phyloP scores from a whole-genome alignment of 768 basidiomycete species.

The Russula vinacea region DNA sequence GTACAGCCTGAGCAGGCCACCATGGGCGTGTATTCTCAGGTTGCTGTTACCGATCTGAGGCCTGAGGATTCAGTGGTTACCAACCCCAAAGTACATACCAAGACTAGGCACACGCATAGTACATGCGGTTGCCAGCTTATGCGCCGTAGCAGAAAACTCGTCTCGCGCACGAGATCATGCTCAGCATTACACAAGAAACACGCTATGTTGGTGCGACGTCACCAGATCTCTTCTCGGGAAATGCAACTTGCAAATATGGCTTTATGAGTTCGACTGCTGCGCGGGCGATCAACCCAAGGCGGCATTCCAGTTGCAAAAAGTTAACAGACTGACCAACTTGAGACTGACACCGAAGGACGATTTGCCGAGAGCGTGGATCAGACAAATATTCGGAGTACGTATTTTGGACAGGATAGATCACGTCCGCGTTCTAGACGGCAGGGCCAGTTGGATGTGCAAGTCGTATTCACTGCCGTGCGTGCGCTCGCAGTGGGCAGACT shows the following conservation, averaged over 20 bases:
- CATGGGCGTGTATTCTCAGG: not conserved
- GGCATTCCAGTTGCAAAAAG: not conserved
- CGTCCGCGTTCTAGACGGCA: not conserved
- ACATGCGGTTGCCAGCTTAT: slow-evolving; percentile 22
- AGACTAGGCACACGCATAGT: slow-evolving; percentile 13
- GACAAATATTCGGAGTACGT: slow-evolving; percentile 25
- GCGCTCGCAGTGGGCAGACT: not conserved
- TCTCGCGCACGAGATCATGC: not conserved
- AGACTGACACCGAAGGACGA: slow-evolving; percentile 4
- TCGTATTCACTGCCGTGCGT: not conserved
- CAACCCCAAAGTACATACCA: slow-evolving; percentile 17
- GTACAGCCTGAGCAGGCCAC: slow-evolving; percentile 8
- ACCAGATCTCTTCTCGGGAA: not conserved
- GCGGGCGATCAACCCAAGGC: slow-evolving; percentile 8
- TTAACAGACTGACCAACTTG: not conserved
- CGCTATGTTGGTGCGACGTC: slow-evolving; percentile 12
- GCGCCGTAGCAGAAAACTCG: not conserved
- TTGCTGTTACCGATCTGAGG: slow-evolving; percentile 5
- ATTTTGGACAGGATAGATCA: not conserved
- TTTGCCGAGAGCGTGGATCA: slow-evolving; percentile 24
- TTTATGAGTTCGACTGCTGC: slow-evolving; percentile 10
- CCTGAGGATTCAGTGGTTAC: slow-evolving; percentile 1
- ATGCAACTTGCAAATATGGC: slow-evolving; percentile 3
- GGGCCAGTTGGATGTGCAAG: not conserved
- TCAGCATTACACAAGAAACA: slow-evolving; percentile 1